phyloP scores from a whole-genome alignment of 352 stramenopile species.

The Phytophthora citricola region DNA sequence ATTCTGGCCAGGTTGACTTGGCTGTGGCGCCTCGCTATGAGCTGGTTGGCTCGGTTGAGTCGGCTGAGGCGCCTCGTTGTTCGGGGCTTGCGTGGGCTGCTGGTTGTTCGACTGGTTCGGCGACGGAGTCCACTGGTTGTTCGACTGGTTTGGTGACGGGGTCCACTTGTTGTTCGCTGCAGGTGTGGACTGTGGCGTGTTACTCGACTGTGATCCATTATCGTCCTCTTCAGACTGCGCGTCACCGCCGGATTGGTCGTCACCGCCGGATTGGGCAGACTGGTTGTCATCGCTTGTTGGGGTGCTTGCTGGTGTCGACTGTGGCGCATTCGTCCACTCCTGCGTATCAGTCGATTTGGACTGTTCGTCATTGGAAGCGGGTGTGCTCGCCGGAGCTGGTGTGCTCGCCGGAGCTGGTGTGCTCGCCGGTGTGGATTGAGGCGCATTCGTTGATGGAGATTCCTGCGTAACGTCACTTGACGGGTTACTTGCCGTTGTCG shows the following conservation, averaged over 20 bases:
- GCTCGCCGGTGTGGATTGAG: slow-evolving; percentile 9
- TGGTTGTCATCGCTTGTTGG: slow-evolving; percentile 1
- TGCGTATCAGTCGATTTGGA: slow-evolving; percentile 7
- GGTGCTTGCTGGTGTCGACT: slow-evolving; percentile 11
- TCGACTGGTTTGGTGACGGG: slow-evolving; percentile 1
- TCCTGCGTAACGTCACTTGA: background rate
- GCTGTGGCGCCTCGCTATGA: slow-evolving; percentile 13
- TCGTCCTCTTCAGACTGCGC: slow-evolving; percentile 7
- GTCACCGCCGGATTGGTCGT: background rate
- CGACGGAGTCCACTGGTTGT: slow-evolving; percentile 23
- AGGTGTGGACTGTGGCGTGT: slow-evolving; percentile 14
- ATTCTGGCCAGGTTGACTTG: slow-evolving; percentile 8
- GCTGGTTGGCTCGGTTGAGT: slow-evolving; percentile 8
- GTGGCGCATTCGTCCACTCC: slow-evolving; percentile 1
- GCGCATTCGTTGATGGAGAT: background rate
- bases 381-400: background rate
- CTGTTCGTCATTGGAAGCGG: background rate
- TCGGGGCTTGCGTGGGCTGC: slow-evolving; percentile 17
- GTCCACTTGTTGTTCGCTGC: background rate
- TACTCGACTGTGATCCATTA: slow-evolving; percentile 3
- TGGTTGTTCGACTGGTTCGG: slow-evolving; percentile 16
- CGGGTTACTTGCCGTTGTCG: background rate
- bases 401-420: slow-evolving; percentile 10
- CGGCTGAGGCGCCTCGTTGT: slow-evolving; percentile 18
- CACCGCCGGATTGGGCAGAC: slow-evolving; percentile 1